A percentile compares a stretch with the other conserved stretches of the same genome.
These are phyloP conservation scores for Penicillium janthinellum DNA, from an alignment of 2,329 filamentous ascomycete species.

Conservation along the genomic window DNA sequence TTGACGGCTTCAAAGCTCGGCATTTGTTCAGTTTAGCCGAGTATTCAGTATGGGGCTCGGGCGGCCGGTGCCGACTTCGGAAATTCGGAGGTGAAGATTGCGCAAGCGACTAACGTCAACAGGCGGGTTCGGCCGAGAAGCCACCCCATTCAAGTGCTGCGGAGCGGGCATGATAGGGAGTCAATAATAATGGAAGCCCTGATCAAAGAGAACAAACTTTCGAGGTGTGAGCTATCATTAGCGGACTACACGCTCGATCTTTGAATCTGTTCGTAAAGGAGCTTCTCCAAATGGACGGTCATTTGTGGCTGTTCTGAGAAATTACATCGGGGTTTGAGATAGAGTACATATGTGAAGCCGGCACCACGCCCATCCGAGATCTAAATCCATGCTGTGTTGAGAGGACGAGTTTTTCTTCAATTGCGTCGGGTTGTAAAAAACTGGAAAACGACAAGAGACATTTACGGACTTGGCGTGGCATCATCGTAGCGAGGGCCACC, in stretches of 20 bases:
- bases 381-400: conserved; percentile 12
- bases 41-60: background rate
- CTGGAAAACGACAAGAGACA: conserved; percentile 2
- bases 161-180: no score
- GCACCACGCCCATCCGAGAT: conserved; percentile 19
- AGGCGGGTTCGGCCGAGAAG: background rate
- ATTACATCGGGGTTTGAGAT: conserved; percentile 21
- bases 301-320: conserved; percentile 19
- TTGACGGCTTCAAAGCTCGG: background rate
- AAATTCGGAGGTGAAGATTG: background rate
- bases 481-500: conserved; percentile 48
- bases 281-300: conserved; percentile 2
- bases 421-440: conserved; percentile 15
- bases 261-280: background rate
- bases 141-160: background rate
- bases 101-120: background rate
- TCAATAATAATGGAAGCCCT: background rate
- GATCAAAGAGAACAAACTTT: background rate
- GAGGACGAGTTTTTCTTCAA: conserved; percentile 17
- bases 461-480: conserved; percentile 45
- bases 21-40: background rate
- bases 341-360: conserved; percentile 28
- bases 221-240: background rate
- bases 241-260: background rate
- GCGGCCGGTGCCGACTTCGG: conserved; percentile 2